phyloP scores from a whole-genome alignment of 1,284 basidiomycete species.

The Uromyces viciae-fabae region DNA sequence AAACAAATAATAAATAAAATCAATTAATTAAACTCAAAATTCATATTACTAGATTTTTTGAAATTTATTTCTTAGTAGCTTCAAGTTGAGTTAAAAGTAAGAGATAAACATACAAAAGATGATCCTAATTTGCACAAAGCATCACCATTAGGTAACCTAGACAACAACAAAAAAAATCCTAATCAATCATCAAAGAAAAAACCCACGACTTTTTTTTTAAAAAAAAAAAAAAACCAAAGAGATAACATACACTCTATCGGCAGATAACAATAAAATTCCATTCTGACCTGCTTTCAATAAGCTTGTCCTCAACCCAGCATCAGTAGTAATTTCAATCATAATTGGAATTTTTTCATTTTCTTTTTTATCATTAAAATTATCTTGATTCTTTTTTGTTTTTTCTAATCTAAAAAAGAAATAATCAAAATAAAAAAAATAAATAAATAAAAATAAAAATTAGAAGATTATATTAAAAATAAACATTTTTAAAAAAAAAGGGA shows the following conservation, averaged over 20 bases:
- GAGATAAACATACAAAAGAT: neutral
- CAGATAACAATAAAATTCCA: conserved; percentile 18
- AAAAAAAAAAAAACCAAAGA: neutral
- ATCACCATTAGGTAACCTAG: conserved; percentile 37
- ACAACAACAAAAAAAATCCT: neutral
- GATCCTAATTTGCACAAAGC: conserved; percentile 40
- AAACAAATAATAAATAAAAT: neutral
- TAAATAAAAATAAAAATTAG: neutral
- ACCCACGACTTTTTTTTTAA: neutral
- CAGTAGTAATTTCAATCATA: conserved; percentile 10
- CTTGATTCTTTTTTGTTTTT: neutral
- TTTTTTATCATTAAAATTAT: neutral
- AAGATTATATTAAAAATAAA: neutral
- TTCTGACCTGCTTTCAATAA: neutral
- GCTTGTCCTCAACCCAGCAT: conserved; percentile 15
- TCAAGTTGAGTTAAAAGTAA: too few relatives aligned
- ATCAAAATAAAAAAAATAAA: neutral
- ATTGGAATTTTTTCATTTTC: neutral
- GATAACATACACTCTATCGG: conserved; percentile 37
- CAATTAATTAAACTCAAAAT: neutral
- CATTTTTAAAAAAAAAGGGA: too few relatives aligned
- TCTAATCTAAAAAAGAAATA: conserved; percentile 1
- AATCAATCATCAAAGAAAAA: neutral
- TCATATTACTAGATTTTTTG: too few relatives aligned
- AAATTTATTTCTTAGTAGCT: too few relatives aligned